Evolutionary conservation across 139 green algal genomes (phyloP).

Genomic region (Closterium sp.): DNA sequence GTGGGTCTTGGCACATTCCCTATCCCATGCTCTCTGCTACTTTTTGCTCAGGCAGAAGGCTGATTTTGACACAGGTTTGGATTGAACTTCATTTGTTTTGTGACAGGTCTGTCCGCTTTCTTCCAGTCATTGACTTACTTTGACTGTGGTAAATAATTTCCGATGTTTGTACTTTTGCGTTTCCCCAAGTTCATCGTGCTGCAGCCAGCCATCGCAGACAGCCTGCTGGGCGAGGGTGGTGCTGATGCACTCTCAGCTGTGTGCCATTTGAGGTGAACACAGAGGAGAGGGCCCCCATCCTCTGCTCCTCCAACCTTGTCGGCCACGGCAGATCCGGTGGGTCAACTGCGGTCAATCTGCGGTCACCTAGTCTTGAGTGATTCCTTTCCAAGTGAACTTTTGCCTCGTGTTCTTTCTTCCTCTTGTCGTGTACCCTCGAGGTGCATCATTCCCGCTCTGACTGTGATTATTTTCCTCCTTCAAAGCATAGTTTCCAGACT

Average conservation of each 20-base stretch:
- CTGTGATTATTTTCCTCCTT: no score
- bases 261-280: background rate
- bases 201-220: background rate
- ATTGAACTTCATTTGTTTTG: background rate
- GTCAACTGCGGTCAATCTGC: background rate
- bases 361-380: background rate
- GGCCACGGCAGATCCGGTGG: background rate
- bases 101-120: background rate
- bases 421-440: no score
- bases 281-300: background rate
- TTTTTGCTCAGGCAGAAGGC: background rate
- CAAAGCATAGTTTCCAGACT: no score
- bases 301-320: background rate
- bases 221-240: background rate
- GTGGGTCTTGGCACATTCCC: no score
- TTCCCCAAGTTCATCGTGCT: background rate
- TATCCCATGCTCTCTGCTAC: background rate
- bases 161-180: no score
- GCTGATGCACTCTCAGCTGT: background rate
- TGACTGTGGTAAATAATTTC: no score
- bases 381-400: no score
- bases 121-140: no score
- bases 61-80: no score
- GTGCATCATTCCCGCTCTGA: no score
- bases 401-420: no score